These are phyloP conservation scores for Vitis hybrid DNA, from an alignment of 177 flowering plant genomes.

Conservation along the genomic window DNA sequence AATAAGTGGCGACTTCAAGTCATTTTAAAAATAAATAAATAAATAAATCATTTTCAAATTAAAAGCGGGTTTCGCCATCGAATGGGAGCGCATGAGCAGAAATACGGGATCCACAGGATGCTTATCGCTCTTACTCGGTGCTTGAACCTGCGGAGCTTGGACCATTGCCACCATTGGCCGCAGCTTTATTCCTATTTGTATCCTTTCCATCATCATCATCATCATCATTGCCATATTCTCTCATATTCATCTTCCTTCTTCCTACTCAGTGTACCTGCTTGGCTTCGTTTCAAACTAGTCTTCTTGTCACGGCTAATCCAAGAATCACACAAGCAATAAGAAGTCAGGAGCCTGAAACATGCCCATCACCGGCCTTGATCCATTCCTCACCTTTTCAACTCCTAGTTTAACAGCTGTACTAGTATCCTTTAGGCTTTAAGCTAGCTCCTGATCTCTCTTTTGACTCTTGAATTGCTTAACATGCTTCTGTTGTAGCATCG, in stretches of 20 bases:
- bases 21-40: too few relatives aligned
- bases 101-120: too few relatives aligned
- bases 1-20: too few relatives aligned
- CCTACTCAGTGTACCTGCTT: constrained; percentile 54
- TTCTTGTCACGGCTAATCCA: constrained; percentile 70
- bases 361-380: constrained; percentile 55
- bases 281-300: constrained; percentile 47
- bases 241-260: constrained; percentile 49
- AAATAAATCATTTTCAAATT: too few relatives aligned
- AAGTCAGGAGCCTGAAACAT: constrained; percentile 49
- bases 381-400: constrained; percentile 53
- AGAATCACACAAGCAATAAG: constrained; percentile 55
- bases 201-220: constrained; percentile 56
- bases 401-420: constrained; percentile 47
- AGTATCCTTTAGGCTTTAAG: constrained; percentile 30
- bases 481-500: constrained; percentile 51
- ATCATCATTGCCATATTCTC: constrained; percentile 31
- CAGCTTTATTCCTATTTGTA: constrained; percentile 28
- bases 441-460: constrained; percentile 51
- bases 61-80: too few relatives aligned
- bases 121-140: constrained; percentile 33
- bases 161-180: constrained; percentile 20
- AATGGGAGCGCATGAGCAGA: too few relatives aligned
- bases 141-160: constrained; percentile 41
- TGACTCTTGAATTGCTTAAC: constrained; percentile 49